A percentile compares a stretch with the other conserved stretches of the same genome.
These are phyloP conservation scores for Zymoseptoria passerinii DNA, from an alignment of 2,329 filamentous ascomycete genomes.

Conservation along the genomic window DNA sequence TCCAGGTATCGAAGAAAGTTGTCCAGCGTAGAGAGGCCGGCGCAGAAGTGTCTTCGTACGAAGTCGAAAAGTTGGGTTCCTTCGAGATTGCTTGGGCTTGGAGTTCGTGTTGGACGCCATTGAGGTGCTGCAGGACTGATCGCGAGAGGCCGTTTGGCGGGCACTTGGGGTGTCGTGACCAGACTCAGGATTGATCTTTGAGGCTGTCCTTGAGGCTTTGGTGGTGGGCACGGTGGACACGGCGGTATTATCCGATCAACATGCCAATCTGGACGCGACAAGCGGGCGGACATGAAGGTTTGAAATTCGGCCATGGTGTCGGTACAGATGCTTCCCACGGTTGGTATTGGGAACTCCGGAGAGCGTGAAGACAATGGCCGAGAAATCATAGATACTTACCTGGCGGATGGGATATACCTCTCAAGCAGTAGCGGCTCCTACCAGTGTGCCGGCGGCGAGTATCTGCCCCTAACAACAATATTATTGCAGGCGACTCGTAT, in stretches of 20 bases:
- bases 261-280: neutral
- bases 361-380: too few relatives aligned
- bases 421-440: neutral
- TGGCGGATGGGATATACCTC: neutral
- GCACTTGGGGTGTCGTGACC: neutral
- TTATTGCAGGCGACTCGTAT: neutral
- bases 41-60: conserved; percentile 8
- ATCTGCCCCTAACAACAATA: neutral
- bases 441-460: too few relatives aligned
- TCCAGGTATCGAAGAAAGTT: conserved; percentile 11
- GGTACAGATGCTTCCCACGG: too few relatives aligned
- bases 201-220: neutral
- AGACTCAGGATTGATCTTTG: neutral
- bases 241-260: neutral
- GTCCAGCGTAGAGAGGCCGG: conserved; percentile 10
- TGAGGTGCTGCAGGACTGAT: neutral
- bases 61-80: conserved; percentile 10
- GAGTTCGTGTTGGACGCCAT: neutral
- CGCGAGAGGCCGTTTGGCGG: neutral
- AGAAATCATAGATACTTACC: neutral
- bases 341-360: neutral
- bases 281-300: neutral
- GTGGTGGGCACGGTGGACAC: neutral
- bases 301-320: neutral
- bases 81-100: neutral